Conservation (phyloP, 2,329 filamentous ascomycete genomes). For the Mollisia scopiformis region DNA sequence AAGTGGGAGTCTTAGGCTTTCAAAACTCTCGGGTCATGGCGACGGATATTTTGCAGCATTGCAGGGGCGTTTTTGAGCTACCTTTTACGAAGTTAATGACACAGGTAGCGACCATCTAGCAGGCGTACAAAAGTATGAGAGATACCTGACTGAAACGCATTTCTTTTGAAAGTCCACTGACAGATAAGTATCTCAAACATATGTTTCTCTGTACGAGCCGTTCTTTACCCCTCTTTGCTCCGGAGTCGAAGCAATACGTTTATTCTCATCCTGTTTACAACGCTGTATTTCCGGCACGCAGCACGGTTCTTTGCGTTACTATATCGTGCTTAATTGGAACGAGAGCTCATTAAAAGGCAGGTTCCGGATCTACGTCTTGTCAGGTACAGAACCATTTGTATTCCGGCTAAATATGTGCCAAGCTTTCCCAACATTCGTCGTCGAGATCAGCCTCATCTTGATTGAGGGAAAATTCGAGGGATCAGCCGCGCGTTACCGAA, state of each 20-base stretch:
- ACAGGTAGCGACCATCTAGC: background rate
- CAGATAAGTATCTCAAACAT: background rate
- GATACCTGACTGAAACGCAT: background rate
- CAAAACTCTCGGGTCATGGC: background rate
- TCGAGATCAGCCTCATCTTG: background rate
- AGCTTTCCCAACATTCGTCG: background rate
- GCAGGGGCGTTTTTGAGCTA: background rate
- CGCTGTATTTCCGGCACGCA: background rate
- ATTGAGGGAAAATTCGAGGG: background rate
- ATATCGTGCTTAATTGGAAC: background rate
- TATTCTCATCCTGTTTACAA: background rate
- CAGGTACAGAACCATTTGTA: background rate
- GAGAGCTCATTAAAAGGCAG: background rate
- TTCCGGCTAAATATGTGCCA: background rate
- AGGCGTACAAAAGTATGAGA: background rate
- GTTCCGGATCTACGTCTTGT: background rate
- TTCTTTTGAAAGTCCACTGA: background rate
- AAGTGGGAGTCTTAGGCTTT: conserved; percentile 53
- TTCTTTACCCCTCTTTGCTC: background rate
- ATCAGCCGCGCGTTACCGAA: background rate
- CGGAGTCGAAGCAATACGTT: background rate
- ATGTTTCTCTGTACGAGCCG: background rate
- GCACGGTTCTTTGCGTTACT: background rate
- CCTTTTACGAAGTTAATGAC: background rate
- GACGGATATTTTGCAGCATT: background rate